Evolutionary conservation across 1,139 yeast genomes (phyloP).

Genomic region (Hanseniaspora sp.): DNA sequence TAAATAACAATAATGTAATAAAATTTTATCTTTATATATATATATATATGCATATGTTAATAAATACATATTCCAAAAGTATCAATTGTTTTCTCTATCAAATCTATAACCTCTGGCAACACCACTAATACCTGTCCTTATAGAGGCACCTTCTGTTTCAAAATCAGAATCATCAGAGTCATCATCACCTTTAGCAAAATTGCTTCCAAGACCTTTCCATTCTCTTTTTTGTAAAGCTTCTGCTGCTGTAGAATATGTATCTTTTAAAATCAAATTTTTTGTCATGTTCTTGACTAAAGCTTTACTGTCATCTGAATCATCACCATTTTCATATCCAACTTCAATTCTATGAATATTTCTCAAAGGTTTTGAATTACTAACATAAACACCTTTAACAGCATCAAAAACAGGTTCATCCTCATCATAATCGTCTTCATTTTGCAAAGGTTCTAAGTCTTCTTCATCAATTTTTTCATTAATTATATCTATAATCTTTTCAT

Average conservation of each 20-base stretch:
- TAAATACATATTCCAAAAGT: not conserved
- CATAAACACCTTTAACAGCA: slow-evolving; percentile 72
- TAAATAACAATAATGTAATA: not conserved
- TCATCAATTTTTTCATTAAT: slow-evolving; percentile 27
- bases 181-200: slow-evolving; percentile 39
- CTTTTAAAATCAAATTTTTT: slow-evolving; percentile 51
- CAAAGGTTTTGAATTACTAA: slow-evolving; percentile 62
- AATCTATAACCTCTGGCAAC: slow-evolving; percentile 74
- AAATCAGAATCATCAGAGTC: slow-evolving; percentile 22
- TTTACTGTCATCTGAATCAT: slow-evolving; percentile 25
- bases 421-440: slow-evolving; percentile 31
- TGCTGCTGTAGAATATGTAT: slow-evolving; percentile 86
- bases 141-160: slow-evolving; percentile 51
- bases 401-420: slow-evolving; percentile 76
- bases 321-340: slow-evolving; percentile 33
- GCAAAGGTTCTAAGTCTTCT: slow-evolving; percentile 21
- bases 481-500: slow-evolving; percentile 35
- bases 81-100: slow-evolving; percentile 16
- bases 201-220: slow-evolving; percentile 93
- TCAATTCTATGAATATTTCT: slow-evolving; percentile 55
- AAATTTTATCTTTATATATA: no score
- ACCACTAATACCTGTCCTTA: slow-evolving; percentile 76
- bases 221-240: slow-evolving; percentile 54
- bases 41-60: not conserved
- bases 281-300: slow-evolving; percentile 51